phyloP scores from a whole-genome alignment of 176 grass and related monocot species.

The Thalia dealbata region DNA sequence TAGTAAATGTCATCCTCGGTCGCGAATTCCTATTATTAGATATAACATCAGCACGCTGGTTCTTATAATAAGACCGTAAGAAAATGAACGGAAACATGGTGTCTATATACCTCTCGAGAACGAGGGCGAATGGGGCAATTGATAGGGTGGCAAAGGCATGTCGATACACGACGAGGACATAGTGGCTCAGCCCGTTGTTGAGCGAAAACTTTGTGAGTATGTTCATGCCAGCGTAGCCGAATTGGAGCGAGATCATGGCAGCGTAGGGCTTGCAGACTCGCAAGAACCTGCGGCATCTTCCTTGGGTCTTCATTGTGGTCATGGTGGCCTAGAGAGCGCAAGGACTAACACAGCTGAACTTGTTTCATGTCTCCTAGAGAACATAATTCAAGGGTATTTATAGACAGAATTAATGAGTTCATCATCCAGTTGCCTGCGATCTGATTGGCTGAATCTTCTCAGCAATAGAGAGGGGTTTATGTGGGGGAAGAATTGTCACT shows the following conservation, averaged over 20 bases:
- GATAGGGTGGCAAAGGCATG: slow-evolving; percentile 91
- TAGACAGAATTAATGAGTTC: neutral
- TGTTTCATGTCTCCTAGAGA: neutral
- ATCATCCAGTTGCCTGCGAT: neutral
- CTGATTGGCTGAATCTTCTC: neutral
- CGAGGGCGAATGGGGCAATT: slow-evolving; percentile 78
- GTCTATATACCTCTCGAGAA: slow-evolving; percentile 57
- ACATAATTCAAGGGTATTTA: neutral
- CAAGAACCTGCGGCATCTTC: slow-evolving; percentile 35
- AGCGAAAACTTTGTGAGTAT: slow-evolving; percentile 88
- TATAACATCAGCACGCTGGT: neutral
- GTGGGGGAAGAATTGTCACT: neutral
- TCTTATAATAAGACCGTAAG: slow-evolving; percentile 5
- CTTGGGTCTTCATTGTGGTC: neutral
- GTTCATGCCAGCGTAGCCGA: slow-evolving; percentile 97
- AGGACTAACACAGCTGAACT: neutral
- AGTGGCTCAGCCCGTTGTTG: slow-evolving; percentile 90
- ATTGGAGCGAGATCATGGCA: slow-evolving; percentile 86
- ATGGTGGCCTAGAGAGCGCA: neutral
- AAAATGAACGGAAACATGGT: no score
- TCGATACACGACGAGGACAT: slow-evolving; percentile 90
- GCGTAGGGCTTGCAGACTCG: slow-evolving; percentile 69
- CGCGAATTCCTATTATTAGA: slow-evolving; percentile 74
- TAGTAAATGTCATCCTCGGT: slow-evolving; percentile 72
- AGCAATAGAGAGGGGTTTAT: neutral